Evolutionary conservation across 139 green algal species (phyloP).

Genomic region (Tetratostichococcus sp.): DNA sequence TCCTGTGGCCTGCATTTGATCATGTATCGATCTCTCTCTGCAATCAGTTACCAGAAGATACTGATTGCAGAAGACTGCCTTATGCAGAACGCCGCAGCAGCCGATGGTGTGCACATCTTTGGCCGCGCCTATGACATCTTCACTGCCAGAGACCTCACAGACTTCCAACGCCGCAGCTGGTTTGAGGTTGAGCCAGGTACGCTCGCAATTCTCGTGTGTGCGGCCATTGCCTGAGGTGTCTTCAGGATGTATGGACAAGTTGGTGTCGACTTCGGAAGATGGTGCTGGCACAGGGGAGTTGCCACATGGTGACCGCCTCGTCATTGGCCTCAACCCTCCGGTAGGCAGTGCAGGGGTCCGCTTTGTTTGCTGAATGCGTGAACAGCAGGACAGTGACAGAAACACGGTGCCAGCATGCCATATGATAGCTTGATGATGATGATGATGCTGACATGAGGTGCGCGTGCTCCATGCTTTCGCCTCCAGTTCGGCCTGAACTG

Average conservation of each 20-base stretch:
- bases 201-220: neutral
- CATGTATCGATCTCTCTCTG: too few species aligned
- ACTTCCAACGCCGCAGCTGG: slow-evolving; percentile 41
- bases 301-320: slow-evolving; percentile 15
- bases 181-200: slow-evolving; percentile 23
- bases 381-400: too few species aligned
- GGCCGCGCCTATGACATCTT: slow-evolving; percentile 59
- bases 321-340: slow-evolving; percentile 56
- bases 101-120: slow-evolving; percentile 17
- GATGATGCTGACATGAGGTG: too few species aligned
- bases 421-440: too few species aligned
- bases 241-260: neutral
- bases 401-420: too few species aligned
- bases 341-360: too few species aligned
- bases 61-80: too few species aligned
- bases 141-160: slow-evolving; percentile 26
- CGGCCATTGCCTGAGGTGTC: neutral
- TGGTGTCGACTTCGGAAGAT: too few species aligned
- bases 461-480: neutral
- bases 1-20: too few species aligned
- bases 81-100: too few species aligned
- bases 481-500: neutral
- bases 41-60: too few species aligned
- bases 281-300: slow-evolving; percentile 1
- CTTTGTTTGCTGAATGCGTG: too few species aligned